These are phyloP conservation scores for Rubia yunnanensis DNA, from an alignment of 257 asterid genomes.

Conservation along the genomic window DNA sequence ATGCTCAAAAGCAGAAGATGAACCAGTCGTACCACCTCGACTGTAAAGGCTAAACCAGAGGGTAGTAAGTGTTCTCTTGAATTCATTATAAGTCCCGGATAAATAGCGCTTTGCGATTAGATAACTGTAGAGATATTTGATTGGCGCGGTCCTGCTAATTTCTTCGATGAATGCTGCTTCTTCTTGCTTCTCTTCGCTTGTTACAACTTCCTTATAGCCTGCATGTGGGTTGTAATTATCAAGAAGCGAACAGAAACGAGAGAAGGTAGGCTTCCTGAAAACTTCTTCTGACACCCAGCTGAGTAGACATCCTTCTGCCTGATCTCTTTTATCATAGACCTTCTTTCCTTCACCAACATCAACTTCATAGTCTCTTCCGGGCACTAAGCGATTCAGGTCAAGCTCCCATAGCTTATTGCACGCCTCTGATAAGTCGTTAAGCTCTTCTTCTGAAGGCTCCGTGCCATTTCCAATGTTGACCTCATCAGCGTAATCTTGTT, in stretches of 20 bases:
- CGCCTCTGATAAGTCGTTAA: slow-evolving; percentile 56
- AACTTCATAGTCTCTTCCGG: slow-evolving; percentile 74
- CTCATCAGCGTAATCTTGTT: slow-evolving; percentile 64
- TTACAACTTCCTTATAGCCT: slow-evolving; percentile 75
- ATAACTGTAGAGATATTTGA: slow-evolving; percentile 71
- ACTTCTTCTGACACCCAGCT: slow-evolving; percentile 66
- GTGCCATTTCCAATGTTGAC: slow-evolving; percentile 25
- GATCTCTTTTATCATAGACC: slow-evolving; percentile 62
- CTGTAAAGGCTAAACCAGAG: slow-evolving; percentile 88
- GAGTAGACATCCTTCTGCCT: slow-evolving; percentile 70
- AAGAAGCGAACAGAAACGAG: slow-evolving; percentile 85
- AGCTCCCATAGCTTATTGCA: slow-evolving; percentile 79
- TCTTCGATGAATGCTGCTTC: slow-evolving; percentile 82
- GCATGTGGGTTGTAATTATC: slow-evolving; percentile 88
- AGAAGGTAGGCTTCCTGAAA: slow-evolving; percentile 53
- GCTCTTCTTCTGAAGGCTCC: slow-evolving; percentile 65
- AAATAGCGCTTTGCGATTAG: slow-evolving; percentile 46
- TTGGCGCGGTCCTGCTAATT: slow-evolving; percentile 88
- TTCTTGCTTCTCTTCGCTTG: slow-evolving; percentile 75
- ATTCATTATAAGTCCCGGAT: slow-evolving; percentile 42
- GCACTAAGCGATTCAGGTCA: slow-evolving; percentile 63
- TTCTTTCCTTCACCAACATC: slow-evolving; percentile 90
- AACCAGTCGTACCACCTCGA: slow-evolving; percentile 76
- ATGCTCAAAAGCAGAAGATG: slow-evolving; percentile 97
- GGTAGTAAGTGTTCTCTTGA: slow-evolving; percentile 54